Conservation (phyloP, 768 basidiomycete species). For the Cystobasidium tubakii region DNA sequence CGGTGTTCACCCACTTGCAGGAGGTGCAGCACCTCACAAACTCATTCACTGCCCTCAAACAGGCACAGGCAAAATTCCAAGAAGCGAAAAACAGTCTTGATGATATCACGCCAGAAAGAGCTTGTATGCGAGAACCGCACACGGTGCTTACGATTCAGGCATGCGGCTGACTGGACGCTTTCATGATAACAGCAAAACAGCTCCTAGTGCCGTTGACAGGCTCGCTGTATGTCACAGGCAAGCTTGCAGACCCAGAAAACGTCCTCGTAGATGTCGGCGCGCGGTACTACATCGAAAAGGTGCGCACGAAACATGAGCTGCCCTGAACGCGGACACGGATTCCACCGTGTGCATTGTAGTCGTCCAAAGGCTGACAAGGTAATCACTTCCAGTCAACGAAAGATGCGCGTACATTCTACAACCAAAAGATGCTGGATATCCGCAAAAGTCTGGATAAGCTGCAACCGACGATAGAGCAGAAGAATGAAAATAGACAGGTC, state of each 20-base stretch:
- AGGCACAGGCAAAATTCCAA: slow-evolving; percentile 86
- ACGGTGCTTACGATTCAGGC: not conserved
- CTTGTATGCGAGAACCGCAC: slow-evolving; percentile 9
- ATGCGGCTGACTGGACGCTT: not conserved
- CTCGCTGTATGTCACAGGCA: slow-evolving; percentile 91
- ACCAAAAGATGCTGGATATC: slow-evolving; percentile 72
- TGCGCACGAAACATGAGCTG: slow-evolving; percentile 47
- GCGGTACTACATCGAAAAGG: slow-evolving; percentile 94
- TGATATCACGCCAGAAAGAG: slow-evolving; percentile 14
- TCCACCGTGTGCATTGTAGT: too few relatives aligned
- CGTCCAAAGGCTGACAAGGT: too few relatives aligned
- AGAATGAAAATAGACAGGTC: slow-evolving; percentile 59
- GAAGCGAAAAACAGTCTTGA: slow-evolving; percentile 54
- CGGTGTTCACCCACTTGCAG: slow-evolving; percentile 51
- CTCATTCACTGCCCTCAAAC: slow-evolving; percentile 85
- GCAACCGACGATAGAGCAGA: slow-evolving; percentile 82
- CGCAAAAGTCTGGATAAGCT: slow-evolving; percentile 74
- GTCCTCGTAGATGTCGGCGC: slow-evolving; percentile 95
- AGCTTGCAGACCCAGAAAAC: slow-evolving; percentile 69
- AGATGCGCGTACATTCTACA: slow-evolving; percentile 76
- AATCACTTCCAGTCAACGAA: slow-evolving; percentile 76
- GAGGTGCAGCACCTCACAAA: slow-evolving; percentile 85
- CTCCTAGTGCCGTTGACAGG: slow-evolving; percentile 88
- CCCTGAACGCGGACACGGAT: too few relatives aligned
- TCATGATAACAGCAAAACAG: slow-evolving; percentile 61